Evolutionary conservation across 2,329 filamentous ascomycete species (phyloP).

Genomic region (Rhytidhysteron rufulum): DNA sequence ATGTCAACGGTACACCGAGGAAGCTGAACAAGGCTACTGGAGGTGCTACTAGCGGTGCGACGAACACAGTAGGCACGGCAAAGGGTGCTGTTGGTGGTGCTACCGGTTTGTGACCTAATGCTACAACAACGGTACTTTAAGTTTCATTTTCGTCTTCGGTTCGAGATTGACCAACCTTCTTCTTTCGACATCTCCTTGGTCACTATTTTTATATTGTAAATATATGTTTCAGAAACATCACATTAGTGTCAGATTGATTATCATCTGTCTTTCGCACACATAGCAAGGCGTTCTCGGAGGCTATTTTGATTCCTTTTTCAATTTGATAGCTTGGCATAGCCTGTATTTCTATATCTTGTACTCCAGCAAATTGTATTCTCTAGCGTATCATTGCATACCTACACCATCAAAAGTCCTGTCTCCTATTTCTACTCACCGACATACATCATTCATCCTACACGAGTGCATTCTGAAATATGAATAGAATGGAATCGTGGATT

Average conservation of each 20-base stretch:
- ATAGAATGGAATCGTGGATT: no score
- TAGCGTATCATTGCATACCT: no score
- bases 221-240: not conserved
- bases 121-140: not conserved
- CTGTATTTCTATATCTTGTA: no score
- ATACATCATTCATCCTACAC: not conserved
- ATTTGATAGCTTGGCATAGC: no score
- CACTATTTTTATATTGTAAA: not conserved
- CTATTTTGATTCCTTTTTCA: no score
- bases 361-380: no score
- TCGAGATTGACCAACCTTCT: not conserved
- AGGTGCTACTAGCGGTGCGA: not conserved
- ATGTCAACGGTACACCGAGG: not conserved
- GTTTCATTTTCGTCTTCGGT: not conserved
- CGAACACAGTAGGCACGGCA: not conserved
- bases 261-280: no score
- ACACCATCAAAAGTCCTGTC: not conserved
- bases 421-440: not conserved
- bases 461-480: no score
- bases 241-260: not conserved
- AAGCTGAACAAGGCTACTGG: not conserved
- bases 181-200: not conserved
- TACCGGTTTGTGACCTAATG: not conserved
- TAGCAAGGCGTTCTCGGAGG: no score
- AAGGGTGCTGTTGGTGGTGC: not conserved